Evolutionary conservation across 352 stramenopile species (phyloP), one percentile per base, ranked within the genome.

Genomic region (Pythium periplocum): DNA sequence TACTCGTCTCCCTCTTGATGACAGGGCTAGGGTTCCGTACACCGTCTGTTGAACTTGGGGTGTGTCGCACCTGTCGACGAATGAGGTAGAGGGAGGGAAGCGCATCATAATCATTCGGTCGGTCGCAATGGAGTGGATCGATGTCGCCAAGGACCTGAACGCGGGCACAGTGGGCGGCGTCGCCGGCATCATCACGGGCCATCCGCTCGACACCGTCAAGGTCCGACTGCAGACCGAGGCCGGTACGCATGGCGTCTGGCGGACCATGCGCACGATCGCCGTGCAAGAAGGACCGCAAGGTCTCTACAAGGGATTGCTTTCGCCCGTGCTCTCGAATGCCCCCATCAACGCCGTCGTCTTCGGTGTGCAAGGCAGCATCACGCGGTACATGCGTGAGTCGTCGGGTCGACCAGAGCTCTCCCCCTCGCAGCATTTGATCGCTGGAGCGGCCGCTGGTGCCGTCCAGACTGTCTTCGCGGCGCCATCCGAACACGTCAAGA

Each of bases 151-250:
- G 65, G 82, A 93, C 68, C 68, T 93, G 54, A 89, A 90, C 62
- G 79, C 82, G 37, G 82, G 82, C 54, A 93, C 82, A n/a, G 71
- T 93, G 38, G 82, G 78, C 44, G 82, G 82, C 55, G 78, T 90
- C 36, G 80, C 81, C 2, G 78, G 81, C 48, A 90, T 93, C 62
- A 62, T 90, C 33, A 71, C 79, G 11, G 83, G 85, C 8, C 85
- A 95, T 51, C 85, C 85, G 31, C 70, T 95, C 32, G 85, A 95
- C 69, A 95, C 85, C 30, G 77, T 95, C 58, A 95, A 95, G 61
- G 83, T 93, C 55, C 81, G 85, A 41, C 59, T 93, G 45, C 85
- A 95, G 68, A 95, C 83, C 26, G 57, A 59, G 31, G 57, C 57
- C 37, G 68, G 67, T 56, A n/a, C 42, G 47, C 55, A 47, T 37